These are phyloP conservation scores for Verticillium alfalfae DNA, from an alignment of 2,329 filamentous ascomycete species.

Conservation along the genomic window DNA sequence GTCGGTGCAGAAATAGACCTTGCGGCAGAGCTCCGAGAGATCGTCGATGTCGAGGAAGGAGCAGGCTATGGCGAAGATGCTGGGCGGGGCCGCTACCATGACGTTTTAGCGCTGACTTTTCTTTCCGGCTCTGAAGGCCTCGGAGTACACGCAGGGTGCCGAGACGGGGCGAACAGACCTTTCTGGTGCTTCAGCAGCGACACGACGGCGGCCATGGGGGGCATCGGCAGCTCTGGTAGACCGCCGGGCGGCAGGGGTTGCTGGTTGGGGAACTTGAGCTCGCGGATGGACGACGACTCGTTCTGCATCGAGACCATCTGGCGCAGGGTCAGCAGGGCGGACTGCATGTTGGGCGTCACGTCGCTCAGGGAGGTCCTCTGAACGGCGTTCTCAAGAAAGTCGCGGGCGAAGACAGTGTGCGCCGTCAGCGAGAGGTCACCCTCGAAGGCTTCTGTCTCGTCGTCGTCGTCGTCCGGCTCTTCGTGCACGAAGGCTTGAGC, in stretches of 20 bases:
- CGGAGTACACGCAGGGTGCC: too few species aligned
- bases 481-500: conserved; percentile 20
- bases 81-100: conserved; percentile 33
- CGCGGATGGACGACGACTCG: conserved; percentile 29
- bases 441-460: conserved; percentile 35
- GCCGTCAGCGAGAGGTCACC: conserved; percentile 43
- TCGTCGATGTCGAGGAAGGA: conserved; percentile 42
- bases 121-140: background rate
- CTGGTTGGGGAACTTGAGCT: conserved; percentile 39
- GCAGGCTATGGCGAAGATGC: conserved; percentile 44
- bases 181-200: conserved; percentile 42
- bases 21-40: conserved; percentile 43
- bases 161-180: conserved; percentile 18
- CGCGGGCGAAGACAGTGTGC: conserved; percentile 47
- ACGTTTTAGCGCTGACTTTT: background rate
- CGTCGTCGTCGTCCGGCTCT: conserved; percentile 29
- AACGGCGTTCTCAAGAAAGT: conserved; percentile 49
- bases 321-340: conserved; percentile 44
- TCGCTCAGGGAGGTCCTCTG: conserved; percentile 38
- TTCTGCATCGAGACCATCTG: conserved; percentile 49
- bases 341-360: conserved; percentile 44
- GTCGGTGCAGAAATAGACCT: conserved; percentile 46
- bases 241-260: conserved; percentile 38
- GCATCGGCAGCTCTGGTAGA: conserved; percentile 47
- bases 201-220: conserved; percentile 45